Conservation (phyloP, 2,329 filamentous ascomycete species). For the Cladosporium sphaerospermum region DNA sequence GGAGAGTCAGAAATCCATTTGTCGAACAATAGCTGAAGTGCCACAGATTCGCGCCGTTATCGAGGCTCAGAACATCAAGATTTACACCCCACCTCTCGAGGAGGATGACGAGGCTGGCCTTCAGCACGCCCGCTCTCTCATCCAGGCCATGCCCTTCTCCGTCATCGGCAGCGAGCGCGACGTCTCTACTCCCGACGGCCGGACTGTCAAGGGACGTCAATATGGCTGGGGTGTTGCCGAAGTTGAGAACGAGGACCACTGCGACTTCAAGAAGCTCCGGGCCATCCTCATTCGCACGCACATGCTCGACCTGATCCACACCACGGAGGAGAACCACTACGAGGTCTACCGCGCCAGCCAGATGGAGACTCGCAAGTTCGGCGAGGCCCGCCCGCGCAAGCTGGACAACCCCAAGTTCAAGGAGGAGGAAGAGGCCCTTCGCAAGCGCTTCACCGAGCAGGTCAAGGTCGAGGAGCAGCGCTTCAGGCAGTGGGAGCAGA, state of each 20-base stretch:
- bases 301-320: slow-evolving; percentile 99
- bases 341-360: slow-evolving; percentile 98
- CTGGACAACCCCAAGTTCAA: slow-evolving; percentile 99
- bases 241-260: slow-evolving; percentile 99
- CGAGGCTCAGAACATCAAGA: slow-evolving; percentile 98
- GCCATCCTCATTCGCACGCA: slow-evolving; percentile 92
- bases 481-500: slow-evolving; percentile 99
- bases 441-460: slow-evolving; percentile 99
- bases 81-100: slow-evolving; percentile 95
- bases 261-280: slow-evolving; percentile 99
- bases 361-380: slow-evolving; percentile 99
- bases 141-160: slow-evolving; percentile 96
- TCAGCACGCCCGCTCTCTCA: slow-evolving; percentile 87
- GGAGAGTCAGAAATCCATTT: slow-evolving; percentile 28
- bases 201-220: slow-evolving; percentile 97
- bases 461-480: slow-evolving; percentile 99
- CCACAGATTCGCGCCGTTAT: slow-evolving; percentile 84
- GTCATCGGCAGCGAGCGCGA: slow-evolving; percentile 99
- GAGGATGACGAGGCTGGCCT: slow-evolving; percentile 97
- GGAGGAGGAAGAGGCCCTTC: slow-evolving; percentile 96
- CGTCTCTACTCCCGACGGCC: slow-evolving; percentile 90
- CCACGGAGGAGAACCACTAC: slow-evolving; percentile 98
- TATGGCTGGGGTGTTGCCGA: slow-evolving; percentile 99
- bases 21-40: slow-evolving; percentile 25
- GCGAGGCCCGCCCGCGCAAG: slow-evolving; percentile 93